These are phyloP conservation scores for Dissophora globulifera DNA, from an alignment of 192 early-diverging fungal genomes.

Conservation along the genomic window DNA sequence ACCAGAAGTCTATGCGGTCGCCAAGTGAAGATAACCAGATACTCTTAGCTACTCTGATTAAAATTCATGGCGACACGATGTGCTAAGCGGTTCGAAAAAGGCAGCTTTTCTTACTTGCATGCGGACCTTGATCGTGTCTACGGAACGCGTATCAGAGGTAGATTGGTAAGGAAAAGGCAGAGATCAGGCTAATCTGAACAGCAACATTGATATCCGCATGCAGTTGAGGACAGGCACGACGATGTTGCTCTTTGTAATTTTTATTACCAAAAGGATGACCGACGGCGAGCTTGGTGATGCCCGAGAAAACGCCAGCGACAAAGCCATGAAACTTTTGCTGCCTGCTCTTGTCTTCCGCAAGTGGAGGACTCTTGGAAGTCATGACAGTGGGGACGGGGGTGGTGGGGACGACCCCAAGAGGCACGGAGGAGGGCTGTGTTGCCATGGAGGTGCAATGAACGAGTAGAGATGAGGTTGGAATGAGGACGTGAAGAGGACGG, in stretches of 20 bases:
- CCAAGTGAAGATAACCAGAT: too few relatives aligned
- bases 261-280: conserved; percentile 84
- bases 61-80: too few relatives aligned
- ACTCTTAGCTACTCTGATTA: too few relatives aligned
- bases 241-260: too few relatives aligned
- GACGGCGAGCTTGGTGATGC: conserved; percentile 80
- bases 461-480: not conserved
- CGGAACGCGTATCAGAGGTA: not conserved
- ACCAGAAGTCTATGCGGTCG: conserved; percentile 61
- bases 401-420: not conserved
- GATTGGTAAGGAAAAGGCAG: not conserved
- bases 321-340: conserved; percentile 73
- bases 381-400: not conserved
- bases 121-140: conserved; percentile 84
- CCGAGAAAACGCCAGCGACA: conserved; percentile 75
- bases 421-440: not conserved
- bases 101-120: conserved; percentile 67
- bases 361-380: not conserved
- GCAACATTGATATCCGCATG: too few relatives aligned
- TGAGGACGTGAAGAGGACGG: not conserved
- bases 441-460: too few relatives aligned
- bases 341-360: conserved; percentile 30
- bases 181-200: conserved; percentile 2
- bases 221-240: too few relatives aligned
- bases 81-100: too few relatives aligned